Base-by-base conservation (phyloP, 1,284 basidiomycete species). In the Puccinia polysora region DNA sequence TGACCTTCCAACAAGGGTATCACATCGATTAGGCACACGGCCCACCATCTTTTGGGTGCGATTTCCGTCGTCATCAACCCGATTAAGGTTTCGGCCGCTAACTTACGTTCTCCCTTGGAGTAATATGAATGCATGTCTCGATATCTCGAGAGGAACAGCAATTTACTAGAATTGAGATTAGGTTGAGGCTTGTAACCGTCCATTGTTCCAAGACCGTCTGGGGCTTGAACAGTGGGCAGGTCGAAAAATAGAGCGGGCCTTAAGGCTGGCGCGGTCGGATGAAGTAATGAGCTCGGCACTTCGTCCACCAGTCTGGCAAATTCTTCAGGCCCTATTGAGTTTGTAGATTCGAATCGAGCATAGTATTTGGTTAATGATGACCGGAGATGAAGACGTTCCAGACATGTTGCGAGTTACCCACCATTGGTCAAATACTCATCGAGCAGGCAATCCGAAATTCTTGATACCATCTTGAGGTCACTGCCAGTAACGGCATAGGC, bases 71-170 rank as follows among this genome's bases (percentile, higher is more conserved):
- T 79, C 60, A 84, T 75, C 47, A 83, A 74, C 15, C 76, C 75
- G 28, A 82, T 79, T 55, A 84, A 73, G 49, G 80, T 76, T 23
- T 75, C 75, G 0, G 82, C 81, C 0, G 82, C 82, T 38, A 75
- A 74, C 23, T 76, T 74, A n/a, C 78, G 76, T 5, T 78, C 78
- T 1, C 79, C 81, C 43, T 78, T 75, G 0, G 75, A 74, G 36
- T 80, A 77, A 69, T 80, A 80, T 3, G 81, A 77, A 40, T 83
- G 78, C 74, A 83, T 83, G 74, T 83, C 81, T 47, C 81, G 76
- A 75, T 83, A 83, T 59, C 81, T 78, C 18, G 82, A 79, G 8
- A 84, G 76, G 79, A 83, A 83, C 15, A 78, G 75, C 34, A 84
- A 77, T 23, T 79, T 77, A 1, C 80, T 77, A 0, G 80, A 78